A percentile compares a stretch with the other conserved stretches of the same genome.
Evolutionary conservation across 2,329 filamentous ascomycete species (phyloP).

Genomic region (Ceratocystis diversiconidia): DNA sequence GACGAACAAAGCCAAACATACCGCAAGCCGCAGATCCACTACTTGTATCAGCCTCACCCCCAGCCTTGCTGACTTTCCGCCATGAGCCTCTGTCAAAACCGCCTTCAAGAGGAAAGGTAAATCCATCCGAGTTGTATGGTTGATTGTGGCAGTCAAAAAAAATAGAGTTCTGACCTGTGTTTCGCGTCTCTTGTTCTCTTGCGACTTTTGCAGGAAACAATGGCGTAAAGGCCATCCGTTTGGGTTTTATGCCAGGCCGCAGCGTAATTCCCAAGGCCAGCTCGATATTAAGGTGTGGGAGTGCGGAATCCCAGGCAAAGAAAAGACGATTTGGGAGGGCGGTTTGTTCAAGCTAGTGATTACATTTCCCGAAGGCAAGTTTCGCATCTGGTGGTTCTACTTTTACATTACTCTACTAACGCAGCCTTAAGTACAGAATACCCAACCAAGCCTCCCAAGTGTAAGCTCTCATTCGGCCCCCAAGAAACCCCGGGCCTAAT

Average conservation of each 20-base stretch:
- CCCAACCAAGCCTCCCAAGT: constrained; percentile 96
- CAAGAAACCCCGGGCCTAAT: not conserved
- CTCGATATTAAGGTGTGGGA: constrained; percentile 94
- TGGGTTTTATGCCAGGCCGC: constrained; percentile 86
- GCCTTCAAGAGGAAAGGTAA: constrained; percentile 77
- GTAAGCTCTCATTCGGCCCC: constrained; percentile 39
- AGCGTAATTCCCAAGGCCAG: constrained; percentile 59
- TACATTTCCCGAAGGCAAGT: constrained; percentile 78
- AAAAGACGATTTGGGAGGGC: constrained; percentile 96
- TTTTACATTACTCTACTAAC: not conserved
- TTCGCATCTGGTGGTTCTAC: not conserved
- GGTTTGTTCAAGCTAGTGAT: constrained; percentile 91
- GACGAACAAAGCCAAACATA: not conserved
- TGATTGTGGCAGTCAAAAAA: constrained; percentile 11
- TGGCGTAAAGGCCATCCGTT: constrained; percentile 97
- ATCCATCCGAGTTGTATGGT: constrained; percentile 23
- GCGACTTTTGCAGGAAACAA: constrained; percentile 54
- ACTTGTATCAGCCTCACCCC: not conserved
- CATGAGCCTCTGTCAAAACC: constrained; percentile 82
- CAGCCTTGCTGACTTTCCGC: not conserved
- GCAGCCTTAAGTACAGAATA: constrained; percentile 50
- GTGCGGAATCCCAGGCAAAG: constrained; percentile 88
- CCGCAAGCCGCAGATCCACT: not conserved
- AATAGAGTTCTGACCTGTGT: not conserved
- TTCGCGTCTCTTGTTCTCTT: constrained; percentile 19